These are phyloP conservation scores for Lasiodiplodia hormozganensis DNA, from an alignment of 2,329 filamentous ascomycete species.

Conservation along the genomic window DNA sequence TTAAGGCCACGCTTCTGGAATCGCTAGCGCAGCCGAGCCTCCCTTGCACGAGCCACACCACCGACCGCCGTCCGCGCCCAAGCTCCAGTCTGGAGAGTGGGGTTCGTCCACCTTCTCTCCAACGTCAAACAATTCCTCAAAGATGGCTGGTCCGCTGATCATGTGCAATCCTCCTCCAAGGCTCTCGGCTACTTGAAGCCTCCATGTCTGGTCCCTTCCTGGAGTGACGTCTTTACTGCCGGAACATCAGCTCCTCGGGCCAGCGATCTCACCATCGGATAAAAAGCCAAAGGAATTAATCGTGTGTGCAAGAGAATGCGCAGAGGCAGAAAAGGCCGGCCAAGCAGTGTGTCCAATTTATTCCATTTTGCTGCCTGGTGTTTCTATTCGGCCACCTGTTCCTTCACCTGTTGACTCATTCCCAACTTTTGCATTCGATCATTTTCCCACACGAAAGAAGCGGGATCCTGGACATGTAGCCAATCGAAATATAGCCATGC, in stretches of 20 bases:
- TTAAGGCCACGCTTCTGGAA: slow-evolving; percentile 29
- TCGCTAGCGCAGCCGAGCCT: slow-evolving; percentile 19
- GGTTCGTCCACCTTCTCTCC: background rate
- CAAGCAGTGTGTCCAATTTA: background rate
- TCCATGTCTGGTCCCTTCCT: background rate
- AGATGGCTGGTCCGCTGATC: background rate
- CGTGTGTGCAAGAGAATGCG: background rate
- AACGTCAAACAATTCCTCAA: background rate
- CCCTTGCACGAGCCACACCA: slow-evolving; percentile 15
- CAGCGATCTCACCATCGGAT: background rate
- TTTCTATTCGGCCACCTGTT: background rate
- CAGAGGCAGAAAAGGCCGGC: background rate
- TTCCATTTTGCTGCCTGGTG: background rate
- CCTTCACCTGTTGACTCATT: background rate
- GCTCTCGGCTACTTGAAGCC: background rate
- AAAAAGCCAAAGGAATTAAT: background rate
- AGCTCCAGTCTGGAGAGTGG: slow-evolving; percentile 2
- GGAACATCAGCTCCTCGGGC: background rate
- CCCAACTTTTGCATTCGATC: background rate
- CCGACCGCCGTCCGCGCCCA: background rate
- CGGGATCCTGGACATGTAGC: too few relatives aligned
- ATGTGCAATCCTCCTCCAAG: background rate
- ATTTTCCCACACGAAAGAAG: background rate
- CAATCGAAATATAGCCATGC: background rate
- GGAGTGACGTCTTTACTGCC: background rate